Percentiles rank a stretch among this genome's conserved stretches.
Conservation (phyloP, 1,139 yeast species). For the Diutina scorzettiae region DNA sequence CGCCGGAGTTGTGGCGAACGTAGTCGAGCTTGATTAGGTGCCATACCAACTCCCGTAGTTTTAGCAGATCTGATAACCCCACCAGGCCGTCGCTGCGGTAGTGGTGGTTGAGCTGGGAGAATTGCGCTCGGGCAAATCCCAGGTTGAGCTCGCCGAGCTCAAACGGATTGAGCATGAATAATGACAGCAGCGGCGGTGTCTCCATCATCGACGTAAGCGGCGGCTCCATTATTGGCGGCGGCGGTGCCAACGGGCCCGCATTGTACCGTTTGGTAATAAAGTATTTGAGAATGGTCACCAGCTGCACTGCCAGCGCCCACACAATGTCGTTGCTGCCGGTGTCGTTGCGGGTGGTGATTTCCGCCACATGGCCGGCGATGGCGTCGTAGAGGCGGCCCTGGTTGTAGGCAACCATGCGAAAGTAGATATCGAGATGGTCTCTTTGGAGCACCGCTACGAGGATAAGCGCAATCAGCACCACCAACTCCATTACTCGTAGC, state of each 20-base stretch:
- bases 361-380: background rate
- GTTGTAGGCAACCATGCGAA: background rate
- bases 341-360: background rate
- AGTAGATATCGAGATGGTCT: background rate
- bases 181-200: slow-evolving; percentile 8
- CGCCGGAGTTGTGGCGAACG: slow-evolving; percentile 13
- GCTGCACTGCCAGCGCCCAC: slow-evolving; percentile 3
- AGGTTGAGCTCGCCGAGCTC: slow-evolving; percentile 12
- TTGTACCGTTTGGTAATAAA: slow-evolving; percentile 13
- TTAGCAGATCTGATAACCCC: slow-evolving; percentile 15
- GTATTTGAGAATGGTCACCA: slow-evolving; percentile 19
- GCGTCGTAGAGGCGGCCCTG: slow-evolving; percentile 1
- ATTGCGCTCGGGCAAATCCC: slow-evolving; percentile 17
- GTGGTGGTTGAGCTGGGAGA: slow-evolving; percentile 12
- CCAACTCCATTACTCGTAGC: background rate
- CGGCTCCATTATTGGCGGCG: background rate
- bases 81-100: slow-evolving; percentile 8
- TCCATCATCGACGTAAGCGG: background rate
- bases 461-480: slow-evolving; percentile 1
- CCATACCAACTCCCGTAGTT: slow-evolving; percentile 23
- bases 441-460: background rate
- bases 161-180: slow-evolving; percentile 11
- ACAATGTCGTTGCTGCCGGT: background rate
- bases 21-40: slow-evolving; percentile 19
- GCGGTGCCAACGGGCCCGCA: background rate